Percentiles rank a stretch among this genome's conserved stretches.
Conservation (phyloP, 2,329 filamentous ascomycete genomes). For the Coleophoma crateriformis region DNA sequence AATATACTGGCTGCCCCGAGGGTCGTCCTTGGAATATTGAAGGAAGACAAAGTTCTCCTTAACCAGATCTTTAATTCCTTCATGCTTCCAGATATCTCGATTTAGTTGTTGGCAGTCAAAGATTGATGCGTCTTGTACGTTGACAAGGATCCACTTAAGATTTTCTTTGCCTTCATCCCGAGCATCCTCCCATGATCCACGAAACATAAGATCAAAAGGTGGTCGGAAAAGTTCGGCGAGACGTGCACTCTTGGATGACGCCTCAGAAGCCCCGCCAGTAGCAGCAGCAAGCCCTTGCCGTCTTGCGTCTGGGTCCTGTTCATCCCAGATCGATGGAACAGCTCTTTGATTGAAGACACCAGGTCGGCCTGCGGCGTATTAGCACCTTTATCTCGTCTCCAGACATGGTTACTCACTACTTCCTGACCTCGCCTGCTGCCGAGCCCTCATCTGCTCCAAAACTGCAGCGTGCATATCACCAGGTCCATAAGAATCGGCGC, state of each 20-base stretch:
- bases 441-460: conserved; percentile 24
- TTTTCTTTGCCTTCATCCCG: conserved; percentile 79
- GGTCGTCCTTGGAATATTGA: conserved; percentile 86
- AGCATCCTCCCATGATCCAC: conserved; percentile 75
- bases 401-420: background rate
- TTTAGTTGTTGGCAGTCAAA: conserved; percentile 95
- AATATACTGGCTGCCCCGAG: conserved; percentile 72
- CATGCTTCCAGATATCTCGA: conserved; percentile 92
- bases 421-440: conserved; percentile 22
- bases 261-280: conserved; percentile 59
- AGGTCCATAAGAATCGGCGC: conserved; percentile 45
- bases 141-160: conserved; percentile 92
- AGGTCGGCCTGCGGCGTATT: conserved; percentile 31
- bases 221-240: conserved; percentile 91
- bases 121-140: conserved; percentile 87
- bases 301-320: conserved; percentile 36
- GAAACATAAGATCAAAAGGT: conserved; percentile 83
- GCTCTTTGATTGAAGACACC: conserved; percentile 67
- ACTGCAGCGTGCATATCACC: conserved; percentile 30
- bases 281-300: conserved; percentile 50
- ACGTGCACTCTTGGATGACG: conserved; percentile 65
- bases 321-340: conserved; percentile 40
- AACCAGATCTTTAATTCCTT: conserved; percentile 71
- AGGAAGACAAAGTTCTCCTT: conserved; percentile 93
- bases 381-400: background rate